These are phyloP conservation scores for Taxawa tesnikishii DNA, from an alignment of 2,329 filamentous ascomycete species.

Conservation along the genomic window DNA sequence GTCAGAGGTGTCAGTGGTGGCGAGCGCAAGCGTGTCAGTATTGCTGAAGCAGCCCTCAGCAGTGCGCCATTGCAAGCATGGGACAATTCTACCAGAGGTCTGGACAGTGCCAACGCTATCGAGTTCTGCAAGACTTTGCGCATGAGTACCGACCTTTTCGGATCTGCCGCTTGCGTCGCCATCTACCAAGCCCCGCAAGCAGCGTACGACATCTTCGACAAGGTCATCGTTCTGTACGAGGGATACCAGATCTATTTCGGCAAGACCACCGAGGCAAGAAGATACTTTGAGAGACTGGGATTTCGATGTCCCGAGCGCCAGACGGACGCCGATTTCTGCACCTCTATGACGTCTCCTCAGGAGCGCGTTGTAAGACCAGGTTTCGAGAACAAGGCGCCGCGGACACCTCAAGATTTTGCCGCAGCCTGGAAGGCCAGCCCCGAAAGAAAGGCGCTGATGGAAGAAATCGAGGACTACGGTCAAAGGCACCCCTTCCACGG, in stretches of 20 bases:
- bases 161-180: conserved; percentile 54
- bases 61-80: conserved; percentile 52
- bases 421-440: conserved; percentile 42
- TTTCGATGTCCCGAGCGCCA: conserved; percentile 60
- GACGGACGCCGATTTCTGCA: conserved; percentile 67
- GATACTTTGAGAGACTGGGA: conserved; percentile 59
- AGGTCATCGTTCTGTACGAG: conserved; percentile 53
- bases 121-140: conserved; percentile 63
- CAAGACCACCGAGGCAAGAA: conserved; percentile 46
- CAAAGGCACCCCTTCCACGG: conserved; percentile 32
- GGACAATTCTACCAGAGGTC: conserved; percentile 66
- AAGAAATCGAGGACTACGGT: conserved; percentile 34
- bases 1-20: conserved; percentile 63
- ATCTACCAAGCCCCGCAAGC: conserved; percentile 62
- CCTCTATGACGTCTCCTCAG: conserved; percentile 50
- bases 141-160: conserved; percentile 54
- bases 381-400: conserved; percentile 32
- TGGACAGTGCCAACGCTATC: conserved; percentile 64
- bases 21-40: conserved; percentile 70
- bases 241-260: conserved; percentile 66
- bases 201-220: conserved; percentile 60
- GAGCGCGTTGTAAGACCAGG: conserved; percentile 33
- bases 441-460: conserved; percentile 30
- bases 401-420: conserved; percentile 38
- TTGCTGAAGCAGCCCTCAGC: conserved; percentile 64